Conservation (phyloP, 225 moss, liverwort and hornwort genomes). For the Polytrichum commune region DNA sequence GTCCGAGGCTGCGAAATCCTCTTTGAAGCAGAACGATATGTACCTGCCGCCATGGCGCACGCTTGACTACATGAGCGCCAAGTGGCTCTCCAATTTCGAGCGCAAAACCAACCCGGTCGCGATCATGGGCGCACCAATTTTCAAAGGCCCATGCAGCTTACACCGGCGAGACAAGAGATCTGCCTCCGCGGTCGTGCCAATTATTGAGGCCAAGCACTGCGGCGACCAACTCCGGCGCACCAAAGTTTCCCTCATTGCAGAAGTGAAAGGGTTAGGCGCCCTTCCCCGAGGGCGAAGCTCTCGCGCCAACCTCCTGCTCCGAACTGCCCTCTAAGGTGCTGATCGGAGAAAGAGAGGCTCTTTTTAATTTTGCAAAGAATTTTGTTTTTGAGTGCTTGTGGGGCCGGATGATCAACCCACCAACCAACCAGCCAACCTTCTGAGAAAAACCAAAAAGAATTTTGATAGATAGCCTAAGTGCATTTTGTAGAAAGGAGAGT, state of each 20-base stretch:
- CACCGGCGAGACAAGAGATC: slow-evolving; percentile 45
- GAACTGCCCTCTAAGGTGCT: slow-evolving; percentile 23
- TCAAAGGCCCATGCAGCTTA: slow-evolving; percentile 54
- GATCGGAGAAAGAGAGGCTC: slow-evolving; percentile 12
- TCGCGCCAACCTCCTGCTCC: slow-evolving; percentile 28
- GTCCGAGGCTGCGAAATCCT: slow-evolving; percentile 84
- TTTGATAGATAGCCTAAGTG: slow-evolving; percentile 15
- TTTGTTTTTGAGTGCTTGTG: slow-evolving; percentile 12
- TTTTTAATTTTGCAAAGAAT: slow-evolving; percentile 9
- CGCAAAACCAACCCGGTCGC: slow-evolving; percentile 34
- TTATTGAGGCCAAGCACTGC: slow-evolving; percentile 46
- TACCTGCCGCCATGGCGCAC: slow-evolving; percentile 95
- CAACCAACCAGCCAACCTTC: slow-evolving; percentile 9
- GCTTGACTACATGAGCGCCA: slow-evolving; percentile 78
- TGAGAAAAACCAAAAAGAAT: slow-evolving; percentile 26
- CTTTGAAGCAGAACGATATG: slow-evolving; percentile 71
- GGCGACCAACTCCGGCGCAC: slow-evolving; percentile 65
- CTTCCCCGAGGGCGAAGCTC: slow-evolving; percentile 51
- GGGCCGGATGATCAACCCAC: no score
- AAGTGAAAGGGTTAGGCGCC: slow-evolving; percentile 67
- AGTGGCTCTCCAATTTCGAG: slow-evolving; percentile 68
- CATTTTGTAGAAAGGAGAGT: slow-evolving; percentile 14
- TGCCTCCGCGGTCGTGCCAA: not conserved
- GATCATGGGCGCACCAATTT: slow-evolving; percentile 24
- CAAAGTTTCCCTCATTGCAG: slow-evolving; percentile 61